Percentiles rank a stretch among this genome's conserved stretches.
Evolutionary conservation across 805 yeast species (phyloP).

Genomic region (Torulaspora delbrueckii): DNA sequence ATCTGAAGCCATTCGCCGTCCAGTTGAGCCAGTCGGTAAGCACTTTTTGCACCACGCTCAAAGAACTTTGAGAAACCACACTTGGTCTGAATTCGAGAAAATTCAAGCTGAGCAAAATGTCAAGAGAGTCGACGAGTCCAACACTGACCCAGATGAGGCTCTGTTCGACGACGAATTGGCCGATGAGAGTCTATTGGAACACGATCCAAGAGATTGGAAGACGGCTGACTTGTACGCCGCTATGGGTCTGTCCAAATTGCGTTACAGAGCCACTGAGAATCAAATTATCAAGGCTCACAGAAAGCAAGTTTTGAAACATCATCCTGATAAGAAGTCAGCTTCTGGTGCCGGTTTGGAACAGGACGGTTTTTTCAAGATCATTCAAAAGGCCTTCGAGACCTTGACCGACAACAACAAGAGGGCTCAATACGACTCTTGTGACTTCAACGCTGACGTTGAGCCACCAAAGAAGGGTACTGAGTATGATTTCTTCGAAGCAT

Average conservation of each 20-base stretch:
- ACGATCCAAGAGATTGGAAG: slow-evolving; percentile 99
- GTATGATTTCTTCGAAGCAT: slow-evolving; percentile 84
- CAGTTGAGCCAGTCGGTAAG: slow-evolving; percentile 95
- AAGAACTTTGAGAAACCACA: slow-evolving; percentile 91
- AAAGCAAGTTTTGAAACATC: slow-evolving; percentile 92
- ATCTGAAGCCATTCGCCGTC: slow-evolving; percentile 64
- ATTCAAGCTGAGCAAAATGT: slow-evolving; percentile 88
- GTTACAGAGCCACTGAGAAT: slow-evolving; percentile 86
- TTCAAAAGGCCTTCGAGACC: slow-evolving; percentile 93
- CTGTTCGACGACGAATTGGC: slow-evolving; percentile 54
- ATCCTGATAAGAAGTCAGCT: slow-evolving; percentile 97
- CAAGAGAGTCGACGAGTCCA: slow-evolving; percentile 57
- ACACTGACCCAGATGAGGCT: slow-evolving; percentile 52
- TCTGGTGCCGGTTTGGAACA: slow-evolving; percentile 75
- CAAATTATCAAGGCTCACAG: slow-evolving; percentile 96
- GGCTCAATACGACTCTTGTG: slow-evolving; percentile 94
- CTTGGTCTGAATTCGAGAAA: slow-evolving; percentile 96
- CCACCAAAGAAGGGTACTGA: slow-evolving; percentile 64
- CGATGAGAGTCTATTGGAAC: slow-evolving; percentile 70
- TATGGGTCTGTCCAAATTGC: slow-evolving; percentile 83
- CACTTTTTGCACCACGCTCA: slow-evolving; percentile 94
- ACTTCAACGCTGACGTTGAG: slow-evolving; percentile 74
- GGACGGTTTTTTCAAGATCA: slow-evolving; percentile 96
- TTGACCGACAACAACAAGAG: slow-evolving; percentile 81
- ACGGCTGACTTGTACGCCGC: slow-evolving; percentile 94